These are phyloP conservation scores for Dichomitus squalens DNA, from an alignment of 1,284 basidiomycete species.

Conservation along the genomic window DNA sequence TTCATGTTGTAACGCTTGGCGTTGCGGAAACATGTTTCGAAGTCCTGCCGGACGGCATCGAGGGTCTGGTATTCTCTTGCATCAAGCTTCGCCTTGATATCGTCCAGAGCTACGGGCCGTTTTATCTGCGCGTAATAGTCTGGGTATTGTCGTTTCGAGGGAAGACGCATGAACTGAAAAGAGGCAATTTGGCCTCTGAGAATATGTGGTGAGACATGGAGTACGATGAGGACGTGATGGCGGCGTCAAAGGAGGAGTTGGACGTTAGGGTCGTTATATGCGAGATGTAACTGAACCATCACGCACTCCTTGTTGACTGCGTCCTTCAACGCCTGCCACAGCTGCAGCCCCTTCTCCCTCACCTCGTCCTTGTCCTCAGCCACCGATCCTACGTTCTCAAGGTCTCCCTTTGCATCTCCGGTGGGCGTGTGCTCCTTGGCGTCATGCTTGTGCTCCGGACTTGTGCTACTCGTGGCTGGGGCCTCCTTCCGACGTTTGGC, in stretches of 20 bases:
- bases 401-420: constrained; percentile 28
- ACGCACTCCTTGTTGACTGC: constrained; percentile 84
- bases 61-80: constrained; percentile 64
- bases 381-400: constrained; percentile 25
- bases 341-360: constrained; percentile 60
- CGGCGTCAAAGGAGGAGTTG: constrained; percentile 19
- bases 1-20: constrained; percentile 90
- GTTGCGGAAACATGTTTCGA: constrained; percentile 88
- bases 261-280: constrained; percentile 32
- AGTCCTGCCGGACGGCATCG: constrained; percentile 76
- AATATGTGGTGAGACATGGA: constrained; percentile 8
- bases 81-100: constrained; percentile 83
- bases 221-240: constrained; percentile 8
- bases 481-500: constrained; percentile 71
- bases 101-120: constrained; percentile 82
- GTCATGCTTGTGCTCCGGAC: constrained; percentile 26
- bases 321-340: constrained; percentile 77
- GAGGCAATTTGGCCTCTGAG: constrained; percentile 67
- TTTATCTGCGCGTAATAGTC: constrained; percentile 87
- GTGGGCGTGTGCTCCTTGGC: constrained; percentile 24
- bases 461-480: constrained; percentile 33
- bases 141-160: constrained; percentile 79
- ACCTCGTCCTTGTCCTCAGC: constrained; percentile 44
- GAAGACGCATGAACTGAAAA: constrained; percentile 75
- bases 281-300: constrained; percentile 31